Evolutionary conservation across 108 stramenopile species (phyloP), one percentile per base, ranked within the genome.

Genomic region (Nannochloropsis salina): DNA sequence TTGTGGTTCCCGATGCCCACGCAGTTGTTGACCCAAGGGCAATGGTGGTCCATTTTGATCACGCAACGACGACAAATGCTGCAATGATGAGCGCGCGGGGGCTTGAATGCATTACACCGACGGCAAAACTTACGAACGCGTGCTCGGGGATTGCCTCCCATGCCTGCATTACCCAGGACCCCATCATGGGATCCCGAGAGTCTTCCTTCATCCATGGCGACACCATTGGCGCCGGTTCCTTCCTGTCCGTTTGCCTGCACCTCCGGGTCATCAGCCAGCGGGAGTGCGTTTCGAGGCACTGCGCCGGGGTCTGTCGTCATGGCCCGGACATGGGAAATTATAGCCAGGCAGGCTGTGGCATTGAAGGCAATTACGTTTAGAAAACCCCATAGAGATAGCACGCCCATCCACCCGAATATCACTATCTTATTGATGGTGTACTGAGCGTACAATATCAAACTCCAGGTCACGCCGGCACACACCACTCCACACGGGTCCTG

Each of bases 11-110:
- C 94, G 83, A 97, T 94, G 79, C 97, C 99, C 21, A 99, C 96
- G 92, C 98, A 98, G 92, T 99, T 99, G 93, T 98, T 99, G 45
- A 98, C 96, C 98, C 98, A 97, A 31, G 97, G 96, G 91, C 97
- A 98, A 90, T 98, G 97, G 90, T 98, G 97, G 91, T 98, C 98
- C 98, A 99, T 98, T 87, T 95, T 87, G 74, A 94, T 93, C 51
- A 98, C 94, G 88, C 98, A 99, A 82, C 97, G 93, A 91, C 95
- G 95, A 90, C 98, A 99, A 79, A 98, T 96, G 31, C 97, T 93
- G 92, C 98, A 99, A 88, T 99, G 98, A 90, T 99, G 98, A 10
- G 96, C 95, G 42, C 94, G 90, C 41, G 95, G 94, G 42, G 98
- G 98, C 88, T 98, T 99, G 90, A 95, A 99, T 43, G 95, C 96